Base-by-base conservation (phyloP, 163 green algal species). In the Scenedesmus sp. region DNA sequence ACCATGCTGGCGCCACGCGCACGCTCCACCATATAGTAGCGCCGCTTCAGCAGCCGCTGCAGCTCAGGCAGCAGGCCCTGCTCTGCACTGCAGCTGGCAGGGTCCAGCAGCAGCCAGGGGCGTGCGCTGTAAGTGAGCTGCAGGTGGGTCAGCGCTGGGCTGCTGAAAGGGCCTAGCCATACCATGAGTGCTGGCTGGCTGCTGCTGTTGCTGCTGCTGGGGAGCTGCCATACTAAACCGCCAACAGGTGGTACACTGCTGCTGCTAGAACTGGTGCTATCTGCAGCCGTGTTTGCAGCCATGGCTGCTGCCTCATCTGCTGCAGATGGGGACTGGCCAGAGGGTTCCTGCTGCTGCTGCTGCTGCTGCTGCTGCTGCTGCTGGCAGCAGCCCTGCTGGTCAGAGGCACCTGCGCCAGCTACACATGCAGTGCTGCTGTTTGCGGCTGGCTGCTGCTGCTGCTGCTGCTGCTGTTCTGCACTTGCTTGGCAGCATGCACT, bases 11-110 rank as follows among this genome's bases (percentile, higher is more conserved):
- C 97, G 9, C 96, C 95, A 76, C 97, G 96, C 4, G 98, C 97
- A 81, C 97, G 97, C 92, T 99, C 96, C 46, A 99, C 96, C 12
- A 99, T 91, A 86, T 95, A 99, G 92, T 99, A 98, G 4, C 98
- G 95, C 18, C 95, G 88, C 55, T 93, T 94, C 73, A 98, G 94
- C 67, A 96, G 92, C 26, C 92, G 91, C 70, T 93, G 93, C 76
- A 97, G 92, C 7, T 93, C 89, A 16, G 88, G 73, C 6, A 93
- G 90, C 87, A 98, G 73, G 0, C 96, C 97, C 77, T 95, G 66
- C 9, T 90, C 60, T 57, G 74, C 76, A 26, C 8, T 56, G 18
- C 84, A 34, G 20, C 20, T 74, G 18, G 59, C 88, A 46, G 93
- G 91, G 82, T 94, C 84, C 55, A 93, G 74, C 55, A 90, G 81